Conservation (phyloP, 495 filamentous ascomycete species). For the Aspergillus heteromorphus region DNA sequence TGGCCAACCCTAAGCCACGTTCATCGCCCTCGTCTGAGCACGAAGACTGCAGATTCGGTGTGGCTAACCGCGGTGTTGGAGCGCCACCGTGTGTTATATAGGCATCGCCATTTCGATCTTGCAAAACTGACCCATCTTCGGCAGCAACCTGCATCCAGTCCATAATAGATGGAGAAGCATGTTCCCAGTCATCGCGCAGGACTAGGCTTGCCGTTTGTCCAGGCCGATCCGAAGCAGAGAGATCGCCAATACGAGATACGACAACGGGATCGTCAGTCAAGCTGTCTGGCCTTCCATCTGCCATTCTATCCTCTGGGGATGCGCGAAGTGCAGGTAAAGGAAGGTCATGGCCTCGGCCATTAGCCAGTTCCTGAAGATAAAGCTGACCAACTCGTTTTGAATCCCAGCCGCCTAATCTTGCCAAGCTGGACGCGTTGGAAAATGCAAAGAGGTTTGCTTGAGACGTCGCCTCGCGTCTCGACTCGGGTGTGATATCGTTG, state of each 20-base stretch:
- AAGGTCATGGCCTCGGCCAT: constrained; percentile 25
- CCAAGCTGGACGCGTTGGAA: constrained; percentile 39
- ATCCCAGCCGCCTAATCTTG: constrained; percentile 49
- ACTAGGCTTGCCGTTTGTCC: constrained; percentile 40
- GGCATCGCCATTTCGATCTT: constrained; percentile 11
- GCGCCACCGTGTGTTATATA: constrained; percentile 19
- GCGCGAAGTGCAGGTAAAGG: constrained; percentile 15
- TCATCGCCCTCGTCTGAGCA: constrained; percentile 10
- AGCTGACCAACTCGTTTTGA: constrained; percentile 48
- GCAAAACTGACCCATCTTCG: constrained; percentile 28
- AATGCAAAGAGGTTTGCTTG: constrained; percentile 10
- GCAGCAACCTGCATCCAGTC: constrained; percentile 50
- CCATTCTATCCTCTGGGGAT: constrained; percentile 15
- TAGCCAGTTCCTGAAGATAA: constrained; percentile 47
- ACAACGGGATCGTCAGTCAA: constrained; percentile 36
- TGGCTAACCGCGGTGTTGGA: constrained; percentile 22
- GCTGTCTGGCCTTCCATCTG: constrained; percentile 20
- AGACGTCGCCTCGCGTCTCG: constrained; percentile 1
- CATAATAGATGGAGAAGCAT: constrained; percentile 51
- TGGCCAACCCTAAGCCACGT: constrained; percentile 34
- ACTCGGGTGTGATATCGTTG: constrained; percentile 10
- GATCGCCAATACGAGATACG: constrained; percentile 23
- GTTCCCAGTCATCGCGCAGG: constrained; percentile 47
- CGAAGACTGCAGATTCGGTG: constrained; percentile 7
- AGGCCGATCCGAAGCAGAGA: constrained; percentile 15